Conservation (phyloP, 2,329 filamentous ascomycete genomes). For the Colletotrichum sp. region DNA sequence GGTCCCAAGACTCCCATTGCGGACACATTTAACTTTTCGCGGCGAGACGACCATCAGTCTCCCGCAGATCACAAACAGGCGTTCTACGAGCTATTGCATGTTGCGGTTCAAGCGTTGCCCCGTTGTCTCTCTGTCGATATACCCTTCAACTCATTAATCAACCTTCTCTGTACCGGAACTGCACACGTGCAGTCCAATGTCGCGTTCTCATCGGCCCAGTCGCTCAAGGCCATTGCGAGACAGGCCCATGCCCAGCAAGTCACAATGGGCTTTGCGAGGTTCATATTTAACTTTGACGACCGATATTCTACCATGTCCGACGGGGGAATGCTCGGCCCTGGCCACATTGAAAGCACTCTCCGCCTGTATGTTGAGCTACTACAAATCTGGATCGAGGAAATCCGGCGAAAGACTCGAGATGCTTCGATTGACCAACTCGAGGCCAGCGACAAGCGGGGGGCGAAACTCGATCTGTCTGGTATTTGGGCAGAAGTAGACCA, state of each 20-base stretch:
- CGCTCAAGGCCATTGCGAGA: conserved; percentile 91
- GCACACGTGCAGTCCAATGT: conserved; percentile 94
- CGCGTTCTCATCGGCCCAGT: conserved; percentile 88
- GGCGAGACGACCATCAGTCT: conserved; percentile 78
- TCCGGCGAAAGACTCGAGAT: conserved; percentile 83
- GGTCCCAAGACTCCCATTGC: conserved; percentile 94
- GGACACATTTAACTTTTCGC: conserved; percentile 89
- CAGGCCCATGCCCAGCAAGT: conserved; percentile 95
- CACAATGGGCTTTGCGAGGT: conserved; percentile 93
- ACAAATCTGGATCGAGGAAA: conserved; percentile 97
- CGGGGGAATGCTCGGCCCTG: conserved; percentile 91
- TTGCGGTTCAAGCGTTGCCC: conserved; percentile 92
- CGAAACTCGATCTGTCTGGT: conserved; percentile 84
- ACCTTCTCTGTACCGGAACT: conserved; percentile 93
- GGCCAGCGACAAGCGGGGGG: conserved; percentile 72
- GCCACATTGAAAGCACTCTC: conserved; percentile 93
- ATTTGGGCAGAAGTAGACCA: conserved; percentile 95
- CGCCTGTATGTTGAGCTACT: conserved; percentile 92
- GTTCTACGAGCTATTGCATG: conserved; percentile 94
- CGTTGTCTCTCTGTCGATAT: conserved; percentile 92
- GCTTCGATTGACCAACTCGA: conserved; percentile 70
- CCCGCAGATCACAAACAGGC: conserved; percentile 86
- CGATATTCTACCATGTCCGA: conserved; percentile 98
- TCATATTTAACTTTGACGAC: conserved; percentile 99
- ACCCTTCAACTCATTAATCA: conserved; percentile 91